Conservation (phyloP, 208 protist species). For the Leishmania martiniquensis region DNA sequence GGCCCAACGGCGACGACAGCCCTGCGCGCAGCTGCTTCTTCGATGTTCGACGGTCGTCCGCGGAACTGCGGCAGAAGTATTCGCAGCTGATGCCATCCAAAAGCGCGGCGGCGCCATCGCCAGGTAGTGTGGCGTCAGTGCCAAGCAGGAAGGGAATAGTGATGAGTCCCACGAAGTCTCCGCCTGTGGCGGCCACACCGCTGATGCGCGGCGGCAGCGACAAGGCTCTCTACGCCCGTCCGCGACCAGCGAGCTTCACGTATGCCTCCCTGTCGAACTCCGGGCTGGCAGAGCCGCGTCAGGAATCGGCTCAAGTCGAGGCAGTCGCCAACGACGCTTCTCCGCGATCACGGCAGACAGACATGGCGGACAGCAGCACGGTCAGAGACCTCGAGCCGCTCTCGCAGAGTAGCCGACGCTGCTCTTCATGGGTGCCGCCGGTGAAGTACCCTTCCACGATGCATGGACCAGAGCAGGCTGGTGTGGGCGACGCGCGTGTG, state of each 20-base stretch:
- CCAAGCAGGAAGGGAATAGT: not conserved
- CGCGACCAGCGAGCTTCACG: slow-evolving; percentile 13
- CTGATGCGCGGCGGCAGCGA: slow-evolving; percentile 10
- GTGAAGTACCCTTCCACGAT: not conserved
- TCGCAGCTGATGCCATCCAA: not conserved
- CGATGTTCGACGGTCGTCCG: not conserved
- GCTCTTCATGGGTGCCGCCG: not conserved
- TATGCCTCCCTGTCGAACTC: not conserved
- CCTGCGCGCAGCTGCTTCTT: not conserved
- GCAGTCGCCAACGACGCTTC: not conserved
- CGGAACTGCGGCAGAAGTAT: not conserved
- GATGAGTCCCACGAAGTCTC: not conserved
- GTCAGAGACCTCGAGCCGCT: not conserved
- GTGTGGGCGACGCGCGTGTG: not conserved
- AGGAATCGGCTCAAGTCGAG: not conserved
- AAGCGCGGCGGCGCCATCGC: not conserved
- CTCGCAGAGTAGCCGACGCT: slow-evolving; percentile 1
- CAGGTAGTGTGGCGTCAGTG: not conserved
- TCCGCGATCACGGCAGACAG: not conserved
- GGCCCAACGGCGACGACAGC: not conserved
- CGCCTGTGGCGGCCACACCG: slow-evolving; percentile 6
- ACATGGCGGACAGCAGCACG: not conserved
- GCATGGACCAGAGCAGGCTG: not conserved
- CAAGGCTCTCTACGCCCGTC: slow-evolving; percentile 27
- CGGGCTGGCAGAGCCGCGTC: not conserved